phyloP scores from a whole-genome alignment of 805 yeast genomes.

The Ogataea wickerhamii region DNA sequence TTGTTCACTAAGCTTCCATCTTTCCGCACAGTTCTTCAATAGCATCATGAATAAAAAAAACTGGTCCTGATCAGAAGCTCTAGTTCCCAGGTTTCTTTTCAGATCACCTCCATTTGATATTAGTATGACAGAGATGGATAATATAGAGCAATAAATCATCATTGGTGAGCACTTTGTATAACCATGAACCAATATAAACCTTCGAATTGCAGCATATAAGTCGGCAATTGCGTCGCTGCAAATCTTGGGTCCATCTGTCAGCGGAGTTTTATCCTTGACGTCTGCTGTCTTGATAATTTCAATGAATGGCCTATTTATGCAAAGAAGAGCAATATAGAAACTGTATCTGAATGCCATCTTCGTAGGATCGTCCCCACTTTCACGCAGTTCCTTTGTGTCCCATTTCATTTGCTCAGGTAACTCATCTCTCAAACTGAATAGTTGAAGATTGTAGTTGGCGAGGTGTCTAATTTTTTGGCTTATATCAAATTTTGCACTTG shows the following conservation, averaged over 20 bases:
- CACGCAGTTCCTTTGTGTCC: slow-evolving; percentile 38
- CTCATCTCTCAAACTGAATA: slow-evolving; percentile 44
- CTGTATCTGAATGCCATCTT: slow-evolving; percentile 50
- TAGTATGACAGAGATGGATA: background rate
- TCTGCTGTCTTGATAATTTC: too few species aligned
- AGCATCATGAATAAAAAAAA: too few species aligned
- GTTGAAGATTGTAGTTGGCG: slow-evolving; percentile 43
- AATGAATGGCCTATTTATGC: slow-evolving; percentile 62
- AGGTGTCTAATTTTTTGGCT: slow-evolving; percentile 10
- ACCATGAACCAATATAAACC: too few species aligned
- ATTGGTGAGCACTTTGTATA: too few species aligned
- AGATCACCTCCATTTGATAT: background rate
- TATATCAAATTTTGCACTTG: background rate
- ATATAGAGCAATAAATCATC: background rate
- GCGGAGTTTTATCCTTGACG: too few species aligned
- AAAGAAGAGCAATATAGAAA: slow-evolving; percentile 55
- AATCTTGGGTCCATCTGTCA: too few species aligned
- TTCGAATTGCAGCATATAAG: too few species aligned
- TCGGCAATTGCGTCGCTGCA: too few species aligned
- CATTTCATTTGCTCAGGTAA: slow-evolving; percentile 50
- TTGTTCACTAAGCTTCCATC: too few species aligned
- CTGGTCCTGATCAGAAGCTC: too few species aligned
- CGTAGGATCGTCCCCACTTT: slow-evolving; percentile 48
- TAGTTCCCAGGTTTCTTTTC: too few species aligned
- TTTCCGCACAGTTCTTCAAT: too few species aligned